Evolutionary conservation across 1,139 yeast species (phyloP).

Genomic region (Meyerozyma athensensis): DNA sequence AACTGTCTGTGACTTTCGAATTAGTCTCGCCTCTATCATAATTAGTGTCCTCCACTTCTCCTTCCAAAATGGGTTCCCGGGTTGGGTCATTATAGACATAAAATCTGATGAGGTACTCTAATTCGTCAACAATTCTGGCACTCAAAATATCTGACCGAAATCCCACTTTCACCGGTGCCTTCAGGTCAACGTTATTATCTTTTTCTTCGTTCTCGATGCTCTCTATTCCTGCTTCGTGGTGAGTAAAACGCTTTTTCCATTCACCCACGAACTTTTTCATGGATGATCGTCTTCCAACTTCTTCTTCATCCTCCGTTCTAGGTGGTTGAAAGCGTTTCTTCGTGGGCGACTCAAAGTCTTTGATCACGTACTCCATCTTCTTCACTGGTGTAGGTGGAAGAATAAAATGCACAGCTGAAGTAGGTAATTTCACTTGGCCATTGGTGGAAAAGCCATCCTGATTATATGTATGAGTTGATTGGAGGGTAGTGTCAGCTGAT

Average conservation of each 20-base stretch:
- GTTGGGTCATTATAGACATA: constrained; percentile 25
- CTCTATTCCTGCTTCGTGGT: constrained; percentile 9
- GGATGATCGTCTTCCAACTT: constrained; percentile 30
- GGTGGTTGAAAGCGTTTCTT: constrained; percentile 6
- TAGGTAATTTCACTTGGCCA: constrained; percentile 47
- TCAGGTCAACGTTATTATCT: constrained; percentile 26
- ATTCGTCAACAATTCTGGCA: constrained; percentile 75
- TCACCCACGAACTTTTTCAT: constrained; percentile 38
- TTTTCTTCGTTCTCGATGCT: constrained; percentile 12
- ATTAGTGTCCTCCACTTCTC: constrained; percentile 5
- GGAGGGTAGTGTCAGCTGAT: background rate
- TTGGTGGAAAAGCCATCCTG: constrained; percentile 43
- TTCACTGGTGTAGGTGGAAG: constrained; percentile 68
- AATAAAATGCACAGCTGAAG: constrained; percentile 39
- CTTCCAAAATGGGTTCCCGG: constrained; percentile 21
- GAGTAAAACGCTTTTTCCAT: constrained; percentile 33
- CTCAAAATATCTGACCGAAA: constrained; percentile 69
- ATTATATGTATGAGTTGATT: background rate
- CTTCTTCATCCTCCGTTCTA: constrained; percentile 11
- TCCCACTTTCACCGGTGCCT: too few relatives aligned
- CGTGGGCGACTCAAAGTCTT: constrained; percentile 9
- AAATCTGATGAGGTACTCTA: constrained; percentile 42
- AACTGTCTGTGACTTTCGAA: too few relatives aligned
- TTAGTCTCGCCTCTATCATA: too few relatives aligned
- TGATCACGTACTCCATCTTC: constrained; percentile 44